phyloP scores from a whole-genome alignment of 768 basidiomycete genomes.

The Tulasnella sp. region DNA sequence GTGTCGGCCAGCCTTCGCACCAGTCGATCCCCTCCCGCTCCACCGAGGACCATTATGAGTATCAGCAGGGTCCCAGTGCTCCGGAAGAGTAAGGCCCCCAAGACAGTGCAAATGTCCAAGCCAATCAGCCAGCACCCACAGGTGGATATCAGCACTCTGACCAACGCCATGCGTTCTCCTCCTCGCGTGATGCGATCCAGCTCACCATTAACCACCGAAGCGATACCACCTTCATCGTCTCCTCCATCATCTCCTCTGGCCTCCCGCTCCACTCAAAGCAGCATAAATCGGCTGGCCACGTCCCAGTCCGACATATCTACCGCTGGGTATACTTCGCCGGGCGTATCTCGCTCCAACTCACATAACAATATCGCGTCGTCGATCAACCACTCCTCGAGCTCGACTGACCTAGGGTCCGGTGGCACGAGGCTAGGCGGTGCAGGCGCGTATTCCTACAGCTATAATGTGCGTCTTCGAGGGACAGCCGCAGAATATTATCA shows the following conservation, averaged over 20 bases:
- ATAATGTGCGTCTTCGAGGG: neutral
- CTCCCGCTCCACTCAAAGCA: slow-evolving; percentile 5
- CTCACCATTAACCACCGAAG: neutral
- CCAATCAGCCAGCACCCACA: neutral
- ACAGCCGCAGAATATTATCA: neutral
- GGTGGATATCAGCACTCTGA: neutral
- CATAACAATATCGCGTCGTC: neutral
- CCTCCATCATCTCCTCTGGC: slow-evolving; percentile 3
- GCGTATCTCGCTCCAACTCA: slow-evolving; percentile 8
- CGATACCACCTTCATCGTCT: neutral
- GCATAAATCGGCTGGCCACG: neutral
- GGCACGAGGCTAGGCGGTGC: no score
- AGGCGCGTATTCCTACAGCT: neutral
- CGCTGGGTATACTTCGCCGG: neutral
- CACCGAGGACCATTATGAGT: neutral
- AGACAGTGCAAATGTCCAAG: neutral
- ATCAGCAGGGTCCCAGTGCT: neutral
- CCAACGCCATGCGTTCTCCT: neutral
- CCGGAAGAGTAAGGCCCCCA: neutral
- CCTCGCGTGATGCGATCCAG: neutral
- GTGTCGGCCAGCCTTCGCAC: neutral
- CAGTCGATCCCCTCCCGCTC: neutral
- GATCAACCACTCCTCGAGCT: neutral
- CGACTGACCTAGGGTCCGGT: neutral
- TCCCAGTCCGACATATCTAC: neutral